phyloP scores from a whole-genome alignment of 2,329 filamentous ascomycete genomes.

The Sclerotinia nivalis region DNA sequence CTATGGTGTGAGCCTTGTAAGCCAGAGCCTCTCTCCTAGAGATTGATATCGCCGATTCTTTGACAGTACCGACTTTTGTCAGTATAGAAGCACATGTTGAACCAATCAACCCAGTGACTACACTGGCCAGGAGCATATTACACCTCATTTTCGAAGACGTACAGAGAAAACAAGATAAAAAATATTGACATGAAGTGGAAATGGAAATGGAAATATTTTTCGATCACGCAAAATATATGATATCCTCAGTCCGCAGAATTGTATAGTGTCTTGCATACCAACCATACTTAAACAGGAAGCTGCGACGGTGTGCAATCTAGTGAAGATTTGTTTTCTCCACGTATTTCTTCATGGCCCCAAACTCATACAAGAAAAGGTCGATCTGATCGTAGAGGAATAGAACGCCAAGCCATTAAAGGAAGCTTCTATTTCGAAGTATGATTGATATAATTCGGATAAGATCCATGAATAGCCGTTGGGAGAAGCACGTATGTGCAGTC shows the following conservation, averaged over 20 bases:
- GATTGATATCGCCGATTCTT: background rate
- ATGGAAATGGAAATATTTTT: background rate
- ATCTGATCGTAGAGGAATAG: background rate
- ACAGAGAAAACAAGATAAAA: background rate
- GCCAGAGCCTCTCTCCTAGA: constrained; percentile 5
- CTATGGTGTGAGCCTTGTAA: constrained; percentile 27
- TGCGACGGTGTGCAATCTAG: background rate
- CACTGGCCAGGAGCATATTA: constrained; percentile 15
- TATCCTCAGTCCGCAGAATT: background rate
- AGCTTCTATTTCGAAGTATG: constrained; percentile 9
- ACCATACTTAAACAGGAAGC: constrained; percentile 22
- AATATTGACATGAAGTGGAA: background rate
- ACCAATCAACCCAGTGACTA: constrained; percentile 14
- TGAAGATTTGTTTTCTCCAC: constrained; percentile 8
- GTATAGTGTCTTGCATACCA: constrained; percentile 13
- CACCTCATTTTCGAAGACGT: constrained; percentile 20
- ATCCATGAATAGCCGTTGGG: background rate
- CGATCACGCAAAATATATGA: constrained; percentile 6
- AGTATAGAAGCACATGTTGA: constrained; percentile 20
- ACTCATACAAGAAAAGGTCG: background rate
- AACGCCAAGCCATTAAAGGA: background rate
- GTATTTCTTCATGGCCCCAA: background rate
- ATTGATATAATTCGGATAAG: background rate
- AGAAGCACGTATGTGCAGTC: background rate
- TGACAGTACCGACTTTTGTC: constrained; percentile 13